Evolutionary conservation across 768 basidiomycete genomes (phyloP).

Genomic region (Mycena polygramma): DNA sequence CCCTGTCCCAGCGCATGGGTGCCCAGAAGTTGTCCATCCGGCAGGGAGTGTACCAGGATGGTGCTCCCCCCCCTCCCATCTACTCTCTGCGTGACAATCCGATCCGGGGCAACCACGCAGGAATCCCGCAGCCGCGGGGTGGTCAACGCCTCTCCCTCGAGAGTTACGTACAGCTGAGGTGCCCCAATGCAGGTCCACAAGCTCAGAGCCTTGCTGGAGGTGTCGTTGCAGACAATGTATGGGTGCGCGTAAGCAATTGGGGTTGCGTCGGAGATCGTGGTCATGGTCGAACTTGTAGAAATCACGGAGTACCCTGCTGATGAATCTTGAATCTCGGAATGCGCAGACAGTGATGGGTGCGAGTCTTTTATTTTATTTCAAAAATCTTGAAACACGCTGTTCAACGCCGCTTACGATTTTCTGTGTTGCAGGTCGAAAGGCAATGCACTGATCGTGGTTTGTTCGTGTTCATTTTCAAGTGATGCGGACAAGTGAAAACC

Average conservation of each 20-base stretch:
- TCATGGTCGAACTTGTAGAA: slow-evolving; percentile 12
- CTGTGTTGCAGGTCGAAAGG: too few relatives aligned
- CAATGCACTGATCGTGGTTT: too few relatives aligned
- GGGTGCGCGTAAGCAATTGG: slow-evolving; percentile 21
- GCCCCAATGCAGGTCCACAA: slow-evolving; percentile 9
- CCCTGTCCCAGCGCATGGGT: slow-evolving; percentile 21
- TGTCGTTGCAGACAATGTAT: slow-evolving; percentile 16
- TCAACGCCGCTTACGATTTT: too few relatives aligned
- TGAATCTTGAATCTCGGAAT: not conserved
- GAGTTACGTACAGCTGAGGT: slow-evolving; percentile 2
- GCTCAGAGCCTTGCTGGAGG: slow-evolving; percentile 19
- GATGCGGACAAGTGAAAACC: too few relatives aligned
- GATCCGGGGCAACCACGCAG: slow-evolving; percentile 23
- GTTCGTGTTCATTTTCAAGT: too few relatives aligned
- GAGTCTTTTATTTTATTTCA: too few relatives aligned
- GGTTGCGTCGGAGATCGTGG: slow-evolving; percentile 18
- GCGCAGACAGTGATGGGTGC: too few relatives aligned
- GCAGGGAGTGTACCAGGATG: slow-evolving; percentile 25
- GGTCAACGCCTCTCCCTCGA: slow-evolving; percentile 23
- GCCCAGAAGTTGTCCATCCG: slow-evolving; percentile 22
- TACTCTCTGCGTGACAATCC: slow-evolving; percentile 23
- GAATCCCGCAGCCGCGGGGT: slow-evolving; percentile 4
- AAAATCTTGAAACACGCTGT: too few relatives aligned
- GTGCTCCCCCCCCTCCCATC: slow-evolving; percentile 19
- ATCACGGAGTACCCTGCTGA: not conserved